Base-by-base conservation (phyloP, 1,139 yeast genomes). In the Meyerozyma elateridarum region DNA sequence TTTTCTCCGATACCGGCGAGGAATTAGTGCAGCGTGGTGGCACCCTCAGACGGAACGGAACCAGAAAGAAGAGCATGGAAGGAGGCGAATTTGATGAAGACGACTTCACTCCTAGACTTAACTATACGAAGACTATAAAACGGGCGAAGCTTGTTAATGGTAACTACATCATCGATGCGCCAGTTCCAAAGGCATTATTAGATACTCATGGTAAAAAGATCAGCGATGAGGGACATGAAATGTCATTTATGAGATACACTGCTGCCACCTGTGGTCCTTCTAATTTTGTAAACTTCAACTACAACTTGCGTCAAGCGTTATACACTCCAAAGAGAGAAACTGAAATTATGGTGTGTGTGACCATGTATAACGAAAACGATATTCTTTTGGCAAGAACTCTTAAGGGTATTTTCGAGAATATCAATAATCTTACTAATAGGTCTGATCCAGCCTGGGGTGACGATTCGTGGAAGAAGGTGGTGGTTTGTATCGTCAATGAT, bases 361-460 rank as follows among this genome's bases (percentile, higher is more conserved):
- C 97, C 30, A 88, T 91, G 77, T 84, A 80, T 60, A 85, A 84
- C 51, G 94, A 84, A 59, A 79, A 80, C 49, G 94, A 85, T 42
- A 61, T 81, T 14, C 62, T 80, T 28, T 62, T 84, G 36, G 91
- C 82, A 2, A 62, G 85, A 37, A 83, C 94, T 2, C 64, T 84
- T 41, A 79, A 79, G 49, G 94, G 93, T 32, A 79, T 84, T 6
- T 81, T 84, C 56, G 77, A 80, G 37, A 84, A 85, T 51, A 78
- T 84, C 41, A 63, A 72, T 39, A 76, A 84, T 51, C 63, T 84
- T 37, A 64, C 74, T 37, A 58, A 79, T 33, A 62, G 72, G 26
- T 62, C 76, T 20, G 77, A 83, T 28, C 70, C 79, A 4, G 68
- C 71, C 1, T 84, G 94, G 94, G 94, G 93, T 17, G 75, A 71